Evolutionary conservation across 441 rosid species (phyloP).

Genomic region (Erysimum pusillum): DNA sequence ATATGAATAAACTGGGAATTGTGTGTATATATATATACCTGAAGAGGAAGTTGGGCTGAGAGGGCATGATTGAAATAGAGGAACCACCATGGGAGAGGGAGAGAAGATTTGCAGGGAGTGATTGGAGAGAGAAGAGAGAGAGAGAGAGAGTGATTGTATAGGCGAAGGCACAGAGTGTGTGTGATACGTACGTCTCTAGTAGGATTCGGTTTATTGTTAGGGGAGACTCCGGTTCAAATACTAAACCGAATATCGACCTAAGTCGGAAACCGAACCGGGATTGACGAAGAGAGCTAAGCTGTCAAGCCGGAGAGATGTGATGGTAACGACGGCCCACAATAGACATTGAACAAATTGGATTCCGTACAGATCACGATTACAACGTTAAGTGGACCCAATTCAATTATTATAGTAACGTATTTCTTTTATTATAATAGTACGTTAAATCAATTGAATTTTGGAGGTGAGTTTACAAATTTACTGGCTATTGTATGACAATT

Average conservation of each 20-base stretch:
- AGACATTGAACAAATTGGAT: constrained; percentile 30
- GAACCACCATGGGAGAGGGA: constrained; percentile 51
- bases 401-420: background rate
- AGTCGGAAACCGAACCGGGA: constrained; percentile 23
- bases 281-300: constrained; percentile 24
- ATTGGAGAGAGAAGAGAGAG: constrained; percentile 27
- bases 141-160: constrained; percentile 22
- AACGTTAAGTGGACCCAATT: constrained; percentile 20
- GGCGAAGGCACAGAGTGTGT: constrained; percentile 29
- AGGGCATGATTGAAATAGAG: constrained; percentile 50
- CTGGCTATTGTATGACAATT: constrained; percentile 1
- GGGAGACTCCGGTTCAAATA: constrained; percentile 11
- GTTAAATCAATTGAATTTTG: background rate
- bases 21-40: constrained; percentile 13
- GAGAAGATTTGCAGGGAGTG: constrained; percentile 41
- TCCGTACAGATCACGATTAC: constrained; percentile 40
- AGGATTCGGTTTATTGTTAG: constrained; percentile 37
- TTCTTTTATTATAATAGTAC: too few relatives aligned
- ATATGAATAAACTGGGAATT: background rate
- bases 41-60: constrained; percentile 46
- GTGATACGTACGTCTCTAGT: constrained; percentile 40
- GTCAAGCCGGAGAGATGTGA: constrained; percentile 23
- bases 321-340: constrained; percentile 35
- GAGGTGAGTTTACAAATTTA: background rate
- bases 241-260: background rate